Conservation (phyloP, 805 yeast genomes). For the Candida golubevii region DNA sequence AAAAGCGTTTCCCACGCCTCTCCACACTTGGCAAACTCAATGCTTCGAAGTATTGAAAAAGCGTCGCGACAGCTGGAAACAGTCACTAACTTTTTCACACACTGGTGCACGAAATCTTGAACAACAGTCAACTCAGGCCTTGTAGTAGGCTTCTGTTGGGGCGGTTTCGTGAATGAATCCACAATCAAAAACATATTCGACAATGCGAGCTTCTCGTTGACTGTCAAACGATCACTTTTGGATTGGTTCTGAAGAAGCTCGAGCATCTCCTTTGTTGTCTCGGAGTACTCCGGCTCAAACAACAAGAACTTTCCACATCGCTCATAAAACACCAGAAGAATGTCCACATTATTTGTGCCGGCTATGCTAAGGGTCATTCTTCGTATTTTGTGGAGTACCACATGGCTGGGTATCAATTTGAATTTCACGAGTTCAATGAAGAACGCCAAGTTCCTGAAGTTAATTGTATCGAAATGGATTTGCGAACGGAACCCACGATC, state of each 20-base stretch:
- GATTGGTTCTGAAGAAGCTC: slow-evolving; percentile 48
- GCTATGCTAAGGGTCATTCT: slow-evolving; percentile 49
- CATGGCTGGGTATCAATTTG: slow-evolving; percentile 63
- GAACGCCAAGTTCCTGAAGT: slow-evolving; percentile 55
- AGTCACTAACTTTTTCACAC: slow-evolving; percentile 8
- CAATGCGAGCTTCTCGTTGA: slow-evolving; percentile 55
- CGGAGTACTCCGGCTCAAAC: slow-evolving; percentile 50
- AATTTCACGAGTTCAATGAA: slow-evolving; percentile 77
- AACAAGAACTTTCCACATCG: slow-evolving; percentile 64
- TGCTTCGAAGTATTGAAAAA: slow-evolving; percentile 15
- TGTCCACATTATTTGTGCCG: slow-evolving; percentile 60
- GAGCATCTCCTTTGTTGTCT: slow-evolving; percentile 61
- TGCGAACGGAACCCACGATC: slow-evolving; percentile 61
- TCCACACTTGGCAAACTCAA: slow-evolving; percentile 44
- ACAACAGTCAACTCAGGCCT: slow-evolving; percentile 1
- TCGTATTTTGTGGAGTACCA: slow-evolving; percentile 69
- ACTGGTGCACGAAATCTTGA: slow-evolving; percentile 14
- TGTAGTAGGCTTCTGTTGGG: neutral
- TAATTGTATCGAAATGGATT: slow-evolving; percentile 47
- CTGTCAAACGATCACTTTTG: slow-evolving; percentile 45
- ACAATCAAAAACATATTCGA: slow-evolving; percentile 51
- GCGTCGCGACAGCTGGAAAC: slow-evolving; percentile 1
- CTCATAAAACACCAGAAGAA: slow-evolving; percentile 67
- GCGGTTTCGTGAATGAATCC: slow-evolving; percentile 36
- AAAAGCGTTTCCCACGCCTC: slow-evolving; percentile 30